Base-by-base conservation (phyloP, 2,329 filamentous ascomycete species). In the Parascedosporium putredinis region DNA sequence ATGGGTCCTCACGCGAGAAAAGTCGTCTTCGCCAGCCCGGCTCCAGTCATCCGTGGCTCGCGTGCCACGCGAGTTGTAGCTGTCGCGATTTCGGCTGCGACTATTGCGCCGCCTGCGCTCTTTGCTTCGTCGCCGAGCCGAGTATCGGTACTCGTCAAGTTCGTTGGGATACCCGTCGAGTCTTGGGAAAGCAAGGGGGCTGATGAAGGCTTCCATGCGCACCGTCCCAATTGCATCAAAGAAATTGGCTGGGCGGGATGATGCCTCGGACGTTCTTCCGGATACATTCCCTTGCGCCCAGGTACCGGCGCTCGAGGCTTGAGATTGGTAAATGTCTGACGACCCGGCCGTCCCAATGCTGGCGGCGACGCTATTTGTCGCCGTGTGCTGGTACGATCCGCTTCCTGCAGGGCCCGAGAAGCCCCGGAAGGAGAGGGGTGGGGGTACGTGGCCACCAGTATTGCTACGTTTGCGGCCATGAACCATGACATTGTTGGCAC, bases 181-280 rank as follows among this genome's bases (percentile, higher is more conserved):
- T 24, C 68, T 67, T 2, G 68, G 68, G 53, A 73, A 70, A 1
- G 76, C 70, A 9, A 83, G 63, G 0, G 80, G 80, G 57, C 73
- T 81, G 56, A 98, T 94, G 64, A 97, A 98, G 0, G 93, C 93
- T 65, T 97, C 91, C 91, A 98, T 97, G 24, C 93, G 81, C 44
- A 97, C 81, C 2, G 90, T 97, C 1, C 90, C 89, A 51, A 94
- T 84, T 1, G 86, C 86, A 58, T 94, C 89, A 60, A 93, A 93
- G 68, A 93, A 90, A 63, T 81, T 81, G 51, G 68, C 69, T 1
- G 70, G 67, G 3, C 67, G 63, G 8, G 73, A 76, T 1, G 75
- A 79, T 3, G 74, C 73, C 53, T 80, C 76, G 0, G 75, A 78
- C 2, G 74, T 75, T n/a, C 74, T 69, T 52, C 72, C 68, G 10